Evolutionary conservation across 495 filamentous ascomycete genomes (phyloP).

Genomic region (Aspergillus ostianus): DNA sequence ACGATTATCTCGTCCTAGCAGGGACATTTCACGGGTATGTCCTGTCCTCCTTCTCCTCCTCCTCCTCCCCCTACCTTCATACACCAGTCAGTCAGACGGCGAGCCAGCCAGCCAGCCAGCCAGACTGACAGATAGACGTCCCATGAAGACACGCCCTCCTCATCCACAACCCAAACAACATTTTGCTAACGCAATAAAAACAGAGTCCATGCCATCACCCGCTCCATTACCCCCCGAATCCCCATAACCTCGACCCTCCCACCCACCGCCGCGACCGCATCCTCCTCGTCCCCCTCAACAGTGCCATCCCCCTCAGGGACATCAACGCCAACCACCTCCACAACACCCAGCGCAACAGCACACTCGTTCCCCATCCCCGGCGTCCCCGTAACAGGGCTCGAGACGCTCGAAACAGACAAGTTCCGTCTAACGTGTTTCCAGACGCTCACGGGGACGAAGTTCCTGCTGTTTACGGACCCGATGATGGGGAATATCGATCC

Average conservation of each 20-base stretch:
- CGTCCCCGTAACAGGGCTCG: slow-evolving; percentile 63
- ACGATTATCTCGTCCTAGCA: slow-evolving; percentile 95
- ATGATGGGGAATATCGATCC: slow-evolving; percentile 82
- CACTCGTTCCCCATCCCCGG: slow-evolving; percentile 51
- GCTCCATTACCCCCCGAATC: slow-evolving; percentile 65
- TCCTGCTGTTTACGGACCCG: slow-evolving; percentile 92
- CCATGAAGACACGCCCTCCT: slow-evolving; percentile 1
- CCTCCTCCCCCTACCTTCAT: slow-evolving; percentile 10
- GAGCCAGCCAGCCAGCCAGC: too few relatives aligned
- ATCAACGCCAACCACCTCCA: slow-evolving; percentile 25
- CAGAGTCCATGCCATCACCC: slow-evolving; percentile 88
- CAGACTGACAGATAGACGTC: too few relatives aligned
- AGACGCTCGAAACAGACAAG: slow-evolving; percentile 84
- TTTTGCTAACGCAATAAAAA: slow-evolving; percentile 2
- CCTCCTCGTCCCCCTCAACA: slow-evolving; percentile 21
- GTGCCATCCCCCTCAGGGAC: slow-evolving; percentile 25
- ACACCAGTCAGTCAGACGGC: too few relatives aligned
- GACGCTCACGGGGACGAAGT: slow-evolving; percentile 91
- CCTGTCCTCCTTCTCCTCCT: slow-evolving; percentile 13
- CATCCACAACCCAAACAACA: not conserved
- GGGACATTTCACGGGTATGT: slow-evolving; percentile 91
- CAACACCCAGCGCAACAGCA: slow-evolving; percentile 14
- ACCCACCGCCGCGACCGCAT: slow-evolving; percentile 16
- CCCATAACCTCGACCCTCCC: slow-evolving; percentile 23
- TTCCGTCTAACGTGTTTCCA: slow-evolving; percentile 96